phyloP scores from a whole-genome alignment of 192 early-diverging fungal genomes.

The Mortierella claussenii region DNA sequence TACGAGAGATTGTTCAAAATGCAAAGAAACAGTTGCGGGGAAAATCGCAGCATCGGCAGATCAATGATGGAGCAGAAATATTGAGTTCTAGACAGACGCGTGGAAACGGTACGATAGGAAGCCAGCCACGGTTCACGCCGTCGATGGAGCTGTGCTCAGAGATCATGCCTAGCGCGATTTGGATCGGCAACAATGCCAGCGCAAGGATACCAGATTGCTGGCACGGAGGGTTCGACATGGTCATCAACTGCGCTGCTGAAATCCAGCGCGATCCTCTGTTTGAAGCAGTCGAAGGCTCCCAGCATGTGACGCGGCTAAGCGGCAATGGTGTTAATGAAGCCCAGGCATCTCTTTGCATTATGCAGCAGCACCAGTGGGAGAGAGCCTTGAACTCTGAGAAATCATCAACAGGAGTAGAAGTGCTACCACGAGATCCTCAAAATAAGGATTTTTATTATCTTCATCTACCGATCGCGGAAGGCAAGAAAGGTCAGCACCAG shows the following conservation, averaged over 20 bases:
- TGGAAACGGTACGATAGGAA: conserved; percentile 42
- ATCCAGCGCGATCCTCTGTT: conserved; percentile 30
- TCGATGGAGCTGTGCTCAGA: conserved; percentile 50
- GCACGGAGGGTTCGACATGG: conserved; percentile 71
- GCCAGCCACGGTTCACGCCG: conserved; percentile 17
- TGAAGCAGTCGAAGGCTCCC: not conserved
- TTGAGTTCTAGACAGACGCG: conserved; percentile 73
- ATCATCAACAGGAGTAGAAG: not conserved
- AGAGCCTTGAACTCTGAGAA: not conserved
- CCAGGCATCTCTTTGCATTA: conserved; percentile 25
- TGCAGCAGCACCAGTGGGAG: conserved; percentile 25
- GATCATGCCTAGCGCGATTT: conserved; percentile 41
- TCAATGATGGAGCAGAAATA: not conserved
- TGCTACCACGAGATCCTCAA: not conserved
- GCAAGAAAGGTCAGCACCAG: conserved; percentile 85
- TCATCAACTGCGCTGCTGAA: conserved; percentile 76
- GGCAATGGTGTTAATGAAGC: conserved; percentile 16
- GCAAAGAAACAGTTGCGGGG: conserved; percentile 15
- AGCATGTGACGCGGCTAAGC: conserved; percentile 2
- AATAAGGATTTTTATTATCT: conserved; percentile 60
- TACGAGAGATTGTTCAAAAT: conserved; percentile 23
- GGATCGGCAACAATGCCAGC: conserved; percentile 53
- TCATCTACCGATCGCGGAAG: conserved; percentile 83
- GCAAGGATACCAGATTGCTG: conserved; percentile 37
- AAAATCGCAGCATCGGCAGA: conserved; percentile 1